Percentiles rank a stretch among this genome's conserved stretches.
Evolutionary conservation across 441 rosid species (phyloP).

Genomic region (Capsella rubella): DNA sequence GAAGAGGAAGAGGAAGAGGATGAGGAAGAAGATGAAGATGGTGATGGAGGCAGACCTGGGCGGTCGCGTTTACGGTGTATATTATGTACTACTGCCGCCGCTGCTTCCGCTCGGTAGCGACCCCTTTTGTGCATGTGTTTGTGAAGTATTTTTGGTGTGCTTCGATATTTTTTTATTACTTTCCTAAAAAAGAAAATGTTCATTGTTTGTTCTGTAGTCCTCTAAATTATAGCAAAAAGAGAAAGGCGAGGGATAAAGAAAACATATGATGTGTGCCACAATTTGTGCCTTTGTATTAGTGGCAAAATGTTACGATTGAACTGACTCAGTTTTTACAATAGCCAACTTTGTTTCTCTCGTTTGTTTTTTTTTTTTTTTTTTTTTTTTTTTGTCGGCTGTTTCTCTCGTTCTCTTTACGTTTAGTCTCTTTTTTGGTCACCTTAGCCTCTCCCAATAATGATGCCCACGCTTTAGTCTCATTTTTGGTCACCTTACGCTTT

Average conservation of each 20-base stretch:
- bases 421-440: background rate
- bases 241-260: slow-evolving; percentile 15
- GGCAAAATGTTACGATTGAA: background rate
- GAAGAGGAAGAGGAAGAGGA: slow-evolving; percentile 59
- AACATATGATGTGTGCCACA: slow-evolving; percentile 5
- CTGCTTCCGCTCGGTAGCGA: slow-evolving; percentile 41
- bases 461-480: too few relatives aligned
- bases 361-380: too few relatives aligned
- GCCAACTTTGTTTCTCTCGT: background rate
- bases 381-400: background rate
- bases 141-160: slow-evolving; percentile 42
- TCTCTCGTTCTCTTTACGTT: background rate
- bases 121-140: slow-evolving; percentile 33
- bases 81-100: slow-evolving; percentile 92
- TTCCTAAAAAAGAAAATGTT: slow-evolving; percentile 11
- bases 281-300: slow-evolving; percentile 16
- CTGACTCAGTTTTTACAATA: background rate
- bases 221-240: slow-evolving; percentile 21
- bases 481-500: too few relatives aligned
- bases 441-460: too few relatives aligned
- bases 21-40: slow-evolving; percentile 50
- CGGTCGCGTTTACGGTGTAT: slow-evolving; percentile 76
- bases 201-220: slow-evolving; percentile 31
- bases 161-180: background rate
- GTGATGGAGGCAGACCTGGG: slow-evolving; percentile 54